phyloP scores from a whole-genome alignment of 1,139 yeast species.

The Hemisphaericaspora xylanilytica region DNA sequence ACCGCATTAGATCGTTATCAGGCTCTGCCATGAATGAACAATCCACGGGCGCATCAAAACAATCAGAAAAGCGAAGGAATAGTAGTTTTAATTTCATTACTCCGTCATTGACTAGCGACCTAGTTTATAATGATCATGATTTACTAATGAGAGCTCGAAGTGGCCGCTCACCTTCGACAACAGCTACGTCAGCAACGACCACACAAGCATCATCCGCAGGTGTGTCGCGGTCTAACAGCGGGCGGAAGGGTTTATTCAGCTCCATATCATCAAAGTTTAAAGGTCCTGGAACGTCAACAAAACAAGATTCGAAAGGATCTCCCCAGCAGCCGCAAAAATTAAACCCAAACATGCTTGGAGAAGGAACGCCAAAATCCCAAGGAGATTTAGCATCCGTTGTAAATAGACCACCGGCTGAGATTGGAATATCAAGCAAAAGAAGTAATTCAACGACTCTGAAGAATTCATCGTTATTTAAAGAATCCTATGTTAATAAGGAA shows the following conservation, averaged over 20 bases:
- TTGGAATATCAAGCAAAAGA: conserved; percentile 16
- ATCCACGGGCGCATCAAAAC: conserved; percentile 18
- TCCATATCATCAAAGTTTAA: conserved; percentile 57
- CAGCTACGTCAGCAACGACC: conserved; percentile 16
- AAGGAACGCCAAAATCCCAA: conserved; percentile 11
- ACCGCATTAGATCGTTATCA: conserved; percentile 31
- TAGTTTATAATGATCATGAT: conserved; percentile 12
- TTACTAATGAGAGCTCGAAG: conserved; percentile 9
- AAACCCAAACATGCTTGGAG: conserved; percentile 21
- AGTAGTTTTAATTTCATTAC: conserved; percentile 13
- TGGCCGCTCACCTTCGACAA: conserved; percentile 13
- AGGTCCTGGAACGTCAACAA: conserved; percentile 14
- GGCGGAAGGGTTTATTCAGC: conserved; percentile 45
- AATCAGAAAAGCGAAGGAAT: conserved; percentile 9
- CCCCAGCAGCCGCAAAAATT: conserved; percentile 15
- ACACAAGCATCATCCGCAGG: no score
- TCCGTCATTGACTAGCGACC: conserved; percentile 13
- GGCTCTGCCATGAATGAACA: conserved; percentile 20
- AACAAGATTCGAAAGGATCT: conserved; percentile 8
- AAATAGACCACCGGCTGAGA: conserved; percentile 22
- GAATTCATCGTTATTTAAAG: conserved; percentile 12
- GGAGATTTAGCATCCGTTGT: conserved; percentile 24
- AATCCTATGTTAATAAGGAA: conserved; percentile 11
- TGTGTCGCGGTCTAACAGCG: conserved; percentile 26
- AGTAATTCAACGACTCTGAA: conserved; percentile 12